A percentile compares a stretch with the other conserved stretches of the same genome.
Evolutionary conservation across 2,329 filamentous ascomycete species (phyloP).

Genomic region (Onygena corvina): DNA sequence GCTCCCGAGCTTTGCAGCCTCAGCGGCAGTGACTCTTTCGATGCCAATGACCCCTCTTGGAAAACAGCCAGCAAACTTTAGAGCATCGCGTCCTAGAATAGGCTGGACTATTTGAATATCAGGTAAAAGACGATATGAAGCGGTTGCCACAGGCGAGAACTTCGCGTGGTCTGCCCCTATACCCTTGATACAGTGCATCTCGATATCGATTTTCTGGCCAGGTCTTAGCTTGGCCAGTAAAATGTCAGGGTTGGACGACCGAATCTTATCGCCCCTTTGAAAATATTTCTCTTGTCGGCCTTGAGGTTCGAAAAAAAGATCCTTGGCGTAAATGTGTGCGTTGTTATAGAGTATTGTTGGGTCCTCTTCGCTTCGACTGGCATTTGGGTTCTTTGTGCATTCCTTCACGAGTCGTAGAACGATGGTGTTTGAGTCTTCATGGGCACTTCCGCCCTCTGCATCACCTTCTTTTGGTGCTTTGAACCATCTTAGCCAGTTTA

Average conservation of each 20-base stretch:
- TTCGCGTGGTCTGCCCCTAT: slow-evolving; percentile 91
- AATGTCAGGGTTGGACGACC: slow-evolving; percentile 79
- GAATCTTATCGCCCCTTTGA: slow-evolving; percentile 48
- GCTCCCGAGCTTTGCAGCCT: slow-evolving; percentile 48
- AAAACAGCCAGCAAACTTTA: slow-evolving; percentile 85
- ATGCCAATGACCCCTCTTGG: slow-evolving; percentile 75
- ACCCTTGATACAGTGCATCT: slow-evolving; percentile 91
- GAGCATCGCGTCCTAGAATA: slow-evolving; percentile 74
- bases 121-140: slow-evolving; percentile 81
- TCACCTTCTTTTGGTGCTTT: slow-evolving; percentile 58
- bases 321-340: slow-evolving; percentile 67
- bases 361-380: slow-evolving; percentile 61
- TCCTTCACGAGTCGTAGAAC: slow-evolving; percentile 63
- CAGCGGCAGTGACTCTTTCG: slow-evolving; percentile 56
- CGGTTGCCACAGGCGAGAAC: slow-evolving; percentile 91
- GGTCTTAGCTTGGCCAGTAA: slow-evolving; percentile 88
- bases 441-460: slow-evolving; percentile 39
- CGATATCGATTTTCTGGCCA: slow-evolving; percentile 71
- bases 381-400: slow-evolving; percentile 68
- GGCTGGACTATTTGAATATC: slow-evolving; percentile 72
- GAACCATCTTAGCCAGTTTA: slow-evolving; percentile 74
- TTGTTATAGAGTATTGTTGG: slow-evolving; percentile 75
- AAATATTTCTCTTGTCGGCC: slow-evolving; percentile 64
- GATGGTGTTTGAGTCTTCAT: slow-evolving; percentile 74
- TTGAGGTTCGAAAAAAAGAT: slow-evolving; percentile 63